Evolutionary conservation across 2,329 filamentous ascomycete species (phyloP).

Genomic region (Pseudogymnoascus sp.): DNA sequence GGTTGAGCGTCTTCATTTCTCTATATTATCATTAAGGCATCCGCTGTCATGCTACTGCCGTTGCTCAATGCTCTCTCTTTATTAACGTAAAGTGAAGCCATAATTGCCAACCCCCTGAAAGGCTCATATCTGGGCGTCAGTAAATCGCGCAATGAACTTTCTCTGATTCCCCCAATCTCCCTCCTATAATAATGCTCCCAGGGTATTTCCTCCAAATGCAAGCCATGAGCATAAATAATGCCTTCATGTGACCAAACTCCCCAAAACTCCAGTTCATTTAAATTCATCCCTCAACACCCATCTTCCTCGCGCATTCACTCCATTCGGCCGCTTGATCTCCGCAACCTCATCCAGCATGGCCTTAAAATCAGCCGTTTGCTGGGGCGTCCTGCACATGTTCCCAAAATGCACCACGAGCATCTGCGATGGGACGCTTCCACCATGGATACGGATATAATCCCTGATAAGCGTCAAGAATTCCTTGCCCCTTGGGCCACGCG

Average conservation of each 20-base stretch:
- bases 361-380: constrained; percentile 72
- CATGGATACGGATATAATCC: constrained; percentile 68
- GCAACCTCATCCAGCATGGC: constrained; percentile 71
- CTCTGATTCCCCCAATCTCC: not conserved
- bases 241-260: not conserved
- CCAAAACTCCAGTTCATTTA: constrained; percentile 16
- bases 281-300: constrained; percentile 29
- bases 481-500: constrained; percentile 39
- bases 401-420: constrained; percentile 88
- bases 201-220: constrained; percentile 10
- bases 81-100: not conserved
- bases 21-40: not conserved
- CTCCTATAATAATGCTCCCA: not conserved
- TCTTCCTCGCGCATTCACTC: constrained; percentile 24
- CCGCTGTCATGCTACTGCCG: not conserved
- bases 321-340: constrained; percentile 43
- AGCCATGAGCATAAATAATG: not conserved
- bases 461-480: constrained; percentile 68
- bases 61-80: not conserved
- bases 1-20: not conserved
- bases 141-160: not conserved
- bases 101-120: not conserved
- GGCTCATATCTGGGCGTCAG: not conserved
- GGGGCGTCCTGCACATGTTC: constrained; percentile 60
- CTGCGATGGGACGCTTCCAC: constrained; percentile 72